Conservation (phyloP, 192 early-diverging fungal genomes). For the Piromyces sp. region DNA sequence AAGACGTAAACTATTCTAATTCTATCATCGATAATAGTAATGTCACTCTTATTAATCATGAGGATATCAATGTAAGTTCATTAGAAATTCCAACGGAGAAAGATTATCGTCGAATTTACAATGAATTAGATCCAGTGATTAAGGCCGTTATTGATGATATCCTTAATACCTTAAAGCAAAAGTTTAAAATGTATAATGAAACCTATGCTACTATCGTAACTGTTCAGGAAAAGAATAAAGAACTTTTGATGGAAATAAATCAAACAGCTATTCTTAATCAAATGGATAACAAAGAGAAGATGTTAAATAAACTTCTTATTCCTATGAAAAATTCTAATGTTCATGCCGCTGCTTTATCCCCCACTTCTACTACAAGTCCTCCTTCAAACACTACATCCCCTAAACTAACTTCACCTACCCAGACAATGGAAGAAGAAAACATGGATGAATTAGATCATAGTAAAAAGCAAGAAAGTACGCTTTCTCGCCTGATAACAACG, state of each 20-base stretch:
- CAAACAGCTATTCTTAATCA: background rate
- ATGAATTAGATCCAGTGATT: background rate
- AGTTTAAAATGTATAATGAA: background rate
- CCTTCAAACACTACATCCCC: too few species aligned
- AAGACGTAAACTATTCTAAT: too few species aligned
- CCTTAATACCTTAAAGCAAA: background rate
- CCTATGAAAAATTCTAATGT: too few species aligned
- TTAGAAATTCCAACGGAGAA: background rate
- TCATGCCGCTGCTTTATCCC: too few species aligned
- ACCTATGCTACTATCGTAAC: background rate
- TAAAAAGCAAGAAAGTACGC: background rate
- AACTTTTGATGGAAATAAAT: background rate
- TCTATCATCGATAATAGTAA: too few species aligned
- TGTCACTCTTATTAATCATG: too few species aligned
- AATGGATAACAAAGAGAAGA: background rate
- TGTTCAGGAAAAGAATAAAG: background rate
- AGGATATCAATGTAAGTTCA: background rate
- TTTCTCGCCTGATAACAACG: background rate
- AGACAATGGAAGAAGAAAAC: too few species aligned
- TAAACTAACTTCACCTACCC: too few species aligned
- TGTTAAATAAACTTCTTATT: background rate
- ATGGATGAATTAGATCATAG: background rate
- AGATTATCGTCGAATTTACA: background rate
- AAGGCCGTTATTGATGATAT: background rate
- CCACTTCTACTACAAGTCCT: too few species aligned